Percentiles rank a stretch among this genome's conserved stretches.
These are phyloP conservation scores for Neofusicoccum sp. DNA, from an alignment of 2,329 filamentous ascomycete genomes.

Conservation along the genomic window DNA sequence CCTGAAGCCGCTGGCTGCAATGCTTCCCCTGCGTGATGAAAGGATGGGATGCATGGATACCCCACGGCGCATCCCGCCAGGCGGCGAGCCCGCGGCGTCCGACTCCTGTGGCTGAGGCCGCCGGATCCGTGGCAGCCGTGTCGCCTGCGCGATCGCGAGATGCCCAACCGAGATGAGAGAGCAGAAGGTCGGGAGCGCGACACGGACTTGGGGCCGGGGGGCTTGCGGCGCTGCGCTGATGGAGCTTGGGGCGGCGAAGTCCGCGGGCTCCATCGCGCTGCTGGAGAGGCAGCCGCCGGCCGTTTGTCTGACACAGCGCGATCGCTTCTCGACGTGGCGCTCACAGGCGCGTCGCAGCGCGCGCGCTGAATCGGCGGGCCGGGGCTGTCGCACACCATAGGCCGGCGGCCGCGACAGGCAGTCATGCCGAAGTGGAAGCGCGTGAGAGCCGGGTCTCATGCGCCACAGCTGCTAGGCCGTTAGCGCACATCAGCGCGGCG, in stretches of 20 bases:
- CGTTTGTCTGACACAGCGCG: slow-evolving; percentile 16
- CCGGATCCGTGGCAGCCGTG: slow-evolving; percentile 5
- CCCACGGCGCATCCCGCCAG: slow-evolving; percentile 11
- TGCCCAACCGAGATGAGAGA: slow-evolving; percentile 9
- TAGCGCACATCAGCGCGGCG: slow-evolving; percentile 9
- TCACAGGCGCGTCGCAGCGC: slow-evolving; percentile 22
- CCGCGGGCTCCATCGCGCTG: slow-evolving; percentile 3
- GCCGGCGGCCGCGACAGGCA: slow-evolving; percentile 23
- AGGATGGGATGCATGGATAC: slow-evolving; percentile 15
- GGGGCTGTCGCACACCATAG: slow-evolving; percentile 29
- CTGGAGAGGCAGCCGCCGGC: not conserved
- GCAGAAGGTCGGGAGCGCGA: not conserved
- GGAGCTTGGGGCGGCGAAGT: slow-evolving; percentile 1
- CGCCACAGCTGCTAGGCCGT: slow-evolving; percentile 22
- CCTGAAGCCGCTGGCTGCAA: slow-evolving; percentile 13
- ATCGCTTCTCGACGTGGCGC: slow-evolving; percentile 16
- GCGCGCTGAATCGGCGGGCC: slow-evolving; percentile 22
- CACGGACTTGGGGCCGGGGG: not conserved
- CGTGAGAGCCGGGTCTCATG: slow-evolving; percentile 18
- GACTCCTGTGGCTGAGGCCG: slow-evolving; percentile 7
- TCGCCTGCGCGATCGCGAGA: slow-evolving; percentile 1
- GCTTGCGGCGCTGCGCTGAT: slow-evolving; percentile 6
- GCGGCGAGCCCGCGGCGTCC: not conserved
- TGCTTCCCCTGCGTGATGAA: slow-evolving; percentile 16
- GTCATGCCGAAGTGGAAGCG: slow-evolving; percentile 15